Percentiles rank a stretch among this genome's conserved stretches.
phyloP scores from a whole-genome alignment of 2,329 filamentous ascomycete species.

The Fusarium bulbicola region DNA sequence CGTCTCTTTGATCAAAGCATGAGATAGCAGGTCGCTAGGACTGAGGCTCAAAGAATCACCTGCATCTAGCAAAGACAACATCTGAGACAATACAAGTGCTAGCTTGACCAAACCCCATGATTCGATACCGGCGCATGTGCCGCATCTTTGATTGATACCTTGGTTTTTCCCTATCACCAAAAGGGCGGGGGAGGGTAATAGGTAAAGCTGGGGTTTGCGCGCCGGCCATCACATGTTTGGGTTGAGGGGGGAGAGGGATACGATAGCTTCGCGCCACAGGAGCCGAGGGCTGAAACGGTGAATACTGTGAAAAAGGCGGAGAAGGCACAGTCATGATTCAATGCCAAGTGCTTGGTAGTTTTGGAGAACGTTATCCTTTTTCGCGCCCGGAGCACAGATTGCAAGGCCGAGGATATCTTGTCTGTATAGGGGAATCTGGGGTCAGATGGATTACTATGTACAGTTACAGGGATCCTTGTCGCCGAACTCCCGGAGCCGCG shows the following conservation, averaged over 20 bases:
- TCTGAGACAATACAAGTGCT: conserved; percentile 18
- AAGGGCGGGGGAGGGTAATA: not conserved
- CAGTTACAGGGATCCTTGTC: not conserved
- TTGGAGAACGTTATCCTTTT: not conserved
- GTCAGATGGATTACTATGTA: conserved; percentile 7
- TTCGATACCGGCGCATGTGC: conserved; percentile 29
- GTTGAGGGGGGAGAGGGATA: not conserved
- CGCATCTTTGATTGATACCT: not conserved
- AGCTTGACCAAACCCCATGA: conserved; percentile 31
- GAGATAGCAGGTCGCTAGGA: not conserved
- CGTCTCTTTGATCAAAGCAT: not conserved
- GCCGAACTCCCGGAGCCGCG: conserved; percentile 17
- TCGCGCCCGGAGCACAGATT: not conserved
- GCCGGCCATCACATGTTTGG: not conserved
- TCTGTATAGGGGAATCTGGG: conserved; percentile 24
- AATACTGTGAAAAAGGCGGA: not conserved
- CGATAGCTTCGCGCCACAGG: conserved; percentile 21
- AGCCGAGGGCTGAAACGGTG: conserved; percentile 9
- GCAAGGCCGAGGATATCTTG: conserved; percentile 22
- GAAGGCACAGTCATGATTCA: conserved; percentile 1
- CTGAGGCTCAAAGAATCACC: conserved; percentile 22
- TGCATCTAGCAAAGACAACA: conserved; percentile 21
- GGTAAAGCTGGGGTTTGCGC: conserved; percentile 1
- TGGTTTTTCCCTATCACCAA: not conserved
- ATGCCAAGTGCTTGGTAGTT: not conserved